A percentile compares a stretch with the other conserved stretches of the same genome.
Conservation (phyloP, 2,329 filamentous ascomycete genomes). For the Fusarium lyarnte region DNA sequence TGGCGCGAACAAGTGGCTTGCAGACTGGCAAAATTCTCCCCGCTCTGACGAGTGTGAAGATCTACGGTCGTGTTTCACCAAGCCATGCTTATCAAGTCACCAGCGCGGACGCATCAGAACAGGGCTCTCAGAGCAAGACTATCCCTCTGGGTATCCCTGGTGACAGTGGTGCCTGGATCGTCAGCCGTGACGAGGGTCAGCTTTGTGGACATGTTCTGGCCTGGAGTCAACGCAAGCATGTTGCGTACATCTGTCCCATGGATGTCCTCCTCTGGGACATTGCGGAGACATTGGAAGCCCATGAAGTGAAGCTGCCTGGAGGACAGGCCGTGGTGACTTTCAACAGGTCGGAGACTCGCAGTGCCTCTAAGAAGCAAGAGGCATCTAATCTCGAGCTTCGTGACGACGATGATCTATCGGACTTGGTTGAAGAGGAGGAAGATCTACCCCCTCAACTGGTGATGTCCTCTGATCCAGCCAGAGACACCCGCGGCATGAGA, state of each 20-base stretch:
- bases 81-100: constrained; percentile 74
- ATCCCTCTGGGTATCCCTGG: constrained; percentile 76
- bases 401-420: constrained; percentile 42
- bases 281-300: constrained; percentile 76
- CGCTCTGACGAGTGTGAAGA: constrained; percentile 84
- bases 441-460: constrained; percentile 27
- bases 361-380: constrained; percentile 14
- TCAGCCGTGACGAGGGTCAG: constrained; percentile 79
- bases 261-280: constrained; percentile 89
- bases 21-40: constrained; percentile 81
- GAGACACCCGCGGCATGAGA: neutral
- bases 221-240: constrained; percentile 81
- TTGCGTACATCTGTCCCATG: constrained; percentile 96
- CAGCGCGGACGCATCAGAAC: constrained; percentile 47
- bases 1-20: constrained; percentile 86
- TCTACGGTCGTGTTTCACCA: constrained; percentile 84
- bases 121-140: constrained; percentile 26
- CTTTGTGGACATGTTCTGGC: constrained; percentile 92
- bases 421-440: constrained; percentile 45
- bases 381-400: neutral
- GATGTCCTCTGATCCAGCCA: constrained; percentile 3
- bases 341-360: constrained; percentile 12
- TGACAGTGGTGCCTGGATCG: constrained; percentile 92
- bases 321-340: constrained; percentile 55
- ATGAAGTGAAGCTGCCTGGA: constrained; percentile 75